Conservation (phyloP, 306 rosid genomes). For the Astragalus membranaceus region DNA sequence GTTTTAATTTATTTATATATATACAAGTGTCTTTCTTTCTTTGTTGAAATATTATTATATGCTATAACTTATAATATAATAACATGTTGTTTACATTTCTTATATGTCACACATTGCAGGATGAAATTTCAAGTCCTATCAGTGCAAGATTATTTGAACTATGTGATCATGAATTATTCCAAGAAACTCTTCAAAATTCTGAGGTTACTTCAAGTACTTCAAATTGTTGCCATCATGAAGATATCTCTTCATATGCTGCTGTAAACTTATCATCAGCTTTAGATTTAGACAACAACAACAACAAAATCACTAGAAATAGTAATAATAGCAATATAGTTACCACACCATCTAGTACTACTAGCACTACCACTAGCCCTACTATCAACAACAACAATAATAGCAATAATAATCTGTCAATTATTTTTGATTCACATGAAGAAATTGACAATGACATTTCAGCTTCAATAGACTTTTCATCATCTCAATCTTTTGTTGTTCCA, state of each 20-base stretch:
- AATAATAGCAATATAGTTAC: conserved; percentile 14
- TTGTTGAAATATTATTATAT: neutral
- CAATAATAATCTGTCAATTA: conserved; percentile 41
- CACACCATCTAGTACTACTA: conserved; percentile 18
- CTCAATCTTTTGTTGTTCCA: conserved; percentile 51
- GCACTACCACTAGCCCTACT: conserved; percentile 10
- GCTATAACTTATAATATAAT: neutral
- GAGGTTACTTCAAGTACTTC: conserved; percentile 72
- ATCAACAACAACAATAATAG: too few species aligned
- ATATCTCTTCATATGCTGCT: conserved; percentile 51
- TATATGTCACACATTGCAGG: conserved; percentile 54
- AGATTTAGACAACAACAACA: conserved; percentile 42
- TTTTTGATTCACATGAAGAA: conserved; percentile 79
- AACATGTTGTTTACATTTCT: conserved; percentile 30
- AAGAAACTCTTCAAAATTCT: conserved; percentile 63
- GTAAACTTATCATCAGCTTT: conserved; percentile 39
- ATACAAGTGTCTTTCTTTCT: conserved; percentile 19
- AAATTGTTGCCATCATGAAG: conserved; percentile 67
- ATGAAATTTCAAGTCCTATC: conserved; percentile 78
- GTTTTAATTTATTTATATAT: neutral
- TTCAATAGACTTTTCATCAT: conserved; percentile 75
- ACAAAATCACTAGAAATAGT: conserved; percentile 21
- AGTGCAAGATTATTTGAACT: conserved; percentile 63
- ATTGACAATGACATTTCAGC: conserved; percentile 86
- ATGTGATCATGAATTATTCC: conserved; percentile 63